Evolutionary conservation across 768 basidiomycete genomes (phyloP).

Genomic region (Inosperma sp.): DNA sequence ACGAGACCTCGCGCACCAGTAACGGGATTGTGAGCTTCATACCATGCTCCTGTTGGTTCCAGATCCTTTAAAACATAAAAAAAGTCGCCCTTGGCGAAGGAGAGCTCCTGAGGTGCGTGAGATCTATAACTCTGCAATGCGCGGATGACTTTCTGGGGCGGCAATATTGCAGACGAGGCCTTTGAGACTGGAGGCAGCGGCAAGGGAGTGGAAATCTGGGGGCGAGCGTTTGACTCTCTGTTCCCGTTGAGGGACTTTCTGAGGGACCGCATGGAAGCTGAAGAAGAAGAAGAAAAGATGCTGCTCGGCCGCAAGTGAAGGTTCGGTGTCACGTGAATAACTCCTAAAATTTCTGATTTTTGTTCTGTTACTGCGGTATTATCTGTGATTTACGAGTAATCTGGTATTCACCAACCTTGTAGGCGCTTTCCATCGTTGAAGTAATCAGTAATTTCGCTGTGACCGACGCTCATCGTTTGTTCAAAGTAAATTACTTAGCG

Average conservation of each 20-base stretch:
- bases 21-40: slow-evolving; percentile 92
- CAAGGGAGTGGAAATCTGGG: slow-evolving; percentile 66
- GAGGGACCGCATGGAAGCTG: slow-evolving; percentile 64
- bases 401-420: no score
- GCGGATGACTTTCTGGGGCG: slow-evolving; percentile 94
- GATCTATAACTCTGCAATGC: slow-evolving; percentile 66
- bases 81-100: slow-evolving; percentile 93
- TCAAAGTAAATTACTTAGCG: no score
- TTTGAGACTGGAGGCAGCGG: slow-evolving; percentile 66
- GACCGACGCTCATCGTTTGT: no score
- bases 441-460: no score
- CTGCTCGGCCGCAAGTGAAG: no score
- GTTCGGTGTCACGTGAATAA: no score
- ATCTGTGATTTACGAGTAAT: background rate
- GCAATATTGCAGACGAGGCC: slow-evolving; percentile 64
- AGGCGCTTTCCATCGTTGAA: no score
- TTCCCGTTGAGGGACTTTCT: slow-evolving; percentile 73
- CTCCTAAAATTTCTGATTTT: no score
- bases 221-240: slow-evolving; percentile 52
- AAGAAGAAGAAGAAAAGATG: slow-evolving; percentile 5
- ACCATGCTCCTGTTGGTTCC: slow-evolving; percentile 60
- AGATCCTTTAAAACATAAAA: slow-evolving; percentile 89
- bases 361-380: background rate
- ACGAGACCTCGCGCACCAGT: slow-evolving; percentile 89
- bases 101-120: slow-evolving; percentile 75